Evolutionary conservation across 2,329 filamentous ascomycete species (phyloP).

Genomic region (Cryphonectria naterciae): DNA sequence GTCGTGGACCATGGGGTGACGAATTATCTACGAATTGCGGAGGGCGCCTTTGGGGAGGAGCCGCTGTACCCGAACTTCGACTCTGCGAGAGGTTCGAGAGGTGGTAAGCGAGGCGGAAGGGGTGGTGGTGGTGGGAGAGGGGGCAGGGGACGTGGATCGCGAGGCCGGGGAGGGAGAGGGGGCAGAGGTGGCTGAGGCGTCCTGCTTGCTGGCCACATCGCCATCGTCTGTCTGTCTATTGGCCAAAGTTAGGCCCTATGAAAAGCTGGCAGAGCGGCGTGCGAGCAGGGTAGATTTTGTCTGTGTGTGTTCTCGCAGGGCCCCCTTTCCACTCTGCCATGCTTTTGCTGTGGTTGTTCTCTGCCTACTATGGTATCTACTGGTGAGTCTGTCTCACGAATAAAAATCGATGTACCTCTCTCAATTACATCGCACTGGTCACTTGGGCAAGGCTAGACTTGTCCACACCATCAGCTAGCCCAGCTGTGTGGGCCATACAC

Average conservation of each 20-base stretch:
- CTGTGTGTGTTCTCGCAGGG: background rate
- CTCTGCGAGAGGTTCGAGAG: constrained; percentile 41
- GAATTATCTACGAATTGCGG: constrained; percentile 81
- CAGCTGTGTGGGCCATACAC: background rate
- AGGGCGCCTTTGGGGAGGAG: constrained; percentile 80
- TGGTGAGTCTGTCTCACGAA: constrained; percentile 17
- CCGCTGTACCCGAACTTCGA: constrained; percentile 67
- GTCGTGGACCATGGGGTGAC: constrained; percentile 89
- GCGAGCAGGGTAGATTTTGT: background rate
- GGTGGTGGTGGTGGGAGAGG: constrained; percentile 43
- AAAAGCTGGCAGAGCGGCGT: background rate
- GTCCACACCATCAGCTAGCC: background rate
- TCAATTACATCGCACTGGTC: background rate
- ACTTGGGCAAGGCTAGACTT: background rate
- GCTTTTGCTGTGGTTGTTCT: too few relatives aligned
- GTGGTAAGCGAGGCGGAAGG: constrained; percentile 44
- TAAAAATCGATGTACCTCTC: background rate
- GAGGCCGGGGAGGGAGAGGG: constrained; percentile 42
- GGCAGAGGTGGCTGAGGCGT: constrained; percentile 36
- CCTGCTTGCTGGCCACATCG: background rate
- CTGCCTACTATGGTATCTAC: background rate
- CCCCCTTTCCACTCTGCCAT: background rate
- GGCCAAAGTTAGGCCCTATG: background rate
- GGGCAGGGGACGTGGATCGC: constrained; percentile 48
- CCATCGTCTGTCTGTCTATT: background rate